Conservation (phyloP, 2,329 filamentous ascomycete species). For the Torrubiellomyces zombiae region DNA sequence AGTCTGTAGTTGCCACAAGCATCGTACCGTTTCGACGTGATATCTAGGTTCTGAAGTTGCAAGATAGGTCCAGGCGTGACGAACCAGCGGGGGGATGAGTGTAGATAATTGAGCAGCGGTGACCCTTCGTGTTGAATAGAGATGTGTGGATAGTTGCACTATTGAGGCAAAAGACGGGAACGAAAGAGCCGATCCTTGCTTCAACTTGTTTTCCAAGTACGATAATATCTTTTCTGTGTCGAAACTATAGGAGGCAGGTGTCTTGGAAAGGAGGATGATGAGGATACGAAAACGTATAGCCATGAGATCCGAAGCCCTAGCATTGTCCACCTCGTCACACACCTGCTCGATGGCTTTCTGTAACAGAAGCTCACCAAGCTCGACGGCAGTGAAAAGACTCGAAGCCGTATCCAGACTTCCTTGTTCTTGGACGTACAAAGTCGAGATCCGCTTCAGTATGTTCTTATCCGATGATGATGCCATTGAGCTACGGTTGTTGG, state of each 20-base stretch:
- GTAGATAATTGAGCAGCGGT: slow-evolving; percentile 34
- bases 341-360: slow-evolving; percentile 38
- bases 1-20: slow-evolving; percentile 71
- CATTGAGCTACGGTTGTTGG: slow-evolving; percentile 3
- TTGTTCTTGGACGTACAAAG: slow-evolving; percentile 55
- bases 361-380: slow-evolving; percentile 45
- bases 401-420: slow-evolving; percentile 47
- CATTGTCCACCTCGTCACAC: slow-evolving; percentile 27
- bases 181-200: slow-evolving; percentile 18
- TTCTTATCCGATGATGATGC: slow-evolving; percentile 20
- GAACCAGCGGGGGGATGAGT: slow-evolving; percentile 52
- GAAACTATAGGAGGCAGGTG: slow-evolving; percentile 22
- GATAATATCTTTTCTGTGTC: slow-evolving; percentile 31
- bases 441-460: slow-evolving; percentile 41
- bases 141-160: slow-evolving; percentile 38
- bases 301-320: slow-evolving; percentile 27
- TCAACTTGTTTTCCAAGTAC: slow-evolving; percentile 32
- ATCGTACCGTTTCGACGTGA: slow-evolving; percentile 80
- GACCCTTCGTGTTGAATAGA: slow-evolving; percentile 38
- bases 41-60: slow-evolving; percentile 77
- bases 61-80: slow-evolving; percentile 62
- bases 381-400: slow-evolving; percentile 39
- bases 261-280: slow-evolving; percentile 38
- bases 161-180: slow-evolving; percentile 43
- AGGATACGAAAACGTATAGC: slow-evolving; percentile 43